phyloP scores from a whole-genome alignment of 176 grass and related monocot genomes.

The Rhipidocladum racemiflorum region DNA sequence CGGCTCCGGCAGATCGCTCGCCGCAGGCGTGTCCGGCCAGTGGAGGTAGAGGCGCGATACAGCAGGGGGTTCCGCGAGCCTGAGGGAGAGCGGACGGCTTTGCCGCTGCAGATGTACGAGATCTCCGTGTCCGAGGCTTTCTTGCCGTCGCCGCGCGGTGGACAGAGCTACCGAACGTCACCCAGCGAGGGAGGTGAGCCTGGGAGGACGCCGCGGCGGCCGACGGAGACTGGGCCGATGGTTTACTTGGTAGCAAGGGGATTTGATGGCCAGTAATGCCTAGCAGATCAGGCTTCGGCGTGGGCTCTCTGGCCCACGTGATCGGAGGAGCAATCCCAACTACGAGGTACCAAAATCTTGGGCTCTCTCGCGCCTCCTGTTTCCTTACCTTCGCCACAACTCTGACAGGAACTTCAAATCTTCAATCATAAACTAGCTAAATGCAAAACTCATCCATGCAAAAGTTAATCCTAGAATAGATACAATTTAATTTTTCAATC shows the following conservation, averaged over 20 bases:
- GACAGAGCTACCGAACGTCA: not conserved
- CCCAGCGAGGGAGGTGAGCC: not conserved
- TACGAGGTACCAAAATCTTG: not conserved
- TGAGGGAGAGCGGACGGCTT: no score
- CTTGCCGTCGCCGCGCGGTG: not conserved
- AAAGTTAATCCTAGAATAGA: not conserved
- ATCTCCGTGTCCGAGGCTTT: not conserved
- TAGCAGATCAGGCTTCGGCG: not conserved
- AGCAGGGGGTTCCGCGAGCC: no score
- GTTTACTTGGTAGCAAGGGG: not conserved
- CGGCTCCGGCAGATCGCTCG: no score
- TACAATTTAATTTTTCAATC: not conserved
- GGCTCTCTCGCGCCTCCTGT: no score
- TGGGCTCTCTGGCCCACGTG: not conserved
- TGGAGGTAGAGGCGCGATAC: no score
- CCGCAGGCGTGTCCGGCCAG: no score
- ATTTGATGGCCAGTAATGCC: not conserved
- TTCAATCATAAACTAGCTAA: not conserved
- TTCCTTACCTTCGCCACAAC: not conserved
- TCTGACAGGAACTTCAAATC: not conserved
- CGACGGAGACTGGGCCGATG: not conserved
- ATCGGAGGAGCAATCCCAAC: not conserved
- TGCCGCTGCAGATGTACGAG: no score
- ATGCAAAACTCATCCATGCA: not conserved
- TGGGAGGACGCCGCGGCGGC: not conserved